A percentile compares a stretch with the other conserved stretches of the same genome.
Evolutionary conservation across 345 rosid genomes (phyloP).

Genomic region (Rhodomyrtus tomentosa): DNA sequence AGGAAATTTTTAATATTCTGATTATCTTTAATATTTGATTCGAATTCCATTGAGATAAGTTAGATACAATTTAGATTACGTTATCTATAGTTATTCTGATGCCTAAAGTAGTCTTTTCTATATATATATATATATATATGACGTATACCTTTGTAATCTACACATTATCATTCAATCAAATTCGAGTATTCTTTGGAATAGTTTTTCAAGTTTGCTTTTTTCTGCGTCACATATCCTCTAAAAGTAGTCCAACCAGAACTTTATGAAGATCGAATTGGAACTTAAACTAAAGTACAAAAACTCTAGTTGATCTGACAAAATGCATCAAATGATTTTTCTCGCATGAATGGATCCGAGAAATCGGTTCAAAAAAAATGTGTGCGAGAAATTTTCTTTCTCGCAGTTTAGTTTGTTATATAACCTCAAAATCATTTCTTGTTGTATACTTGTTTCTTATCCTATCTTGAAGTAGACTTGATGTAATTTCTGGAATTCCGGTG

Average conservation of each 20-base stretch:
- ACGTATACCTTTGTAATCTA: too few relatives aligned
- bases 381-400: not conserved
- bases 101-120: too few relatives aligned
- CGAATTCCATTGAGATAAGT: too few relatives aligned
- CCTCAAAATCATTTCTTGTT: not conserved
- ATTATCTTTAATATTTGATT: too few relatives aligned
- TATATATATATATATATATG: too few relatives aligned
- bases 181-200: too few relatives aligned
- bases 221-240: too few relatives aligned
- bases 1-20: too few relatives aligned
- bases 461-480: not conserved
- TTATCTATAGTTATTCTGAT: too few relatives aligned
- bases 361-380: not conserved
- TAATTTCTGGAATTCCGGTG: not conserved
- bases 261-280: not conserved
- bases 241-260: not conserved
- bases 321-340: not conserved
- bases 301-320: not conserved
- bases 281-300: not conserved
- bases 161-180: too few relatives aligned
- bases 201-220: too few relatives aligned
- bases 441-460: not conserved
- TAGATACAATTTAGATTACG: too few relatives aligned
- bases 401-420: not conserved
- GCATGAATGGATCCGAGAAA: not conserved